A percentile compares a stretch with the other conserved stretches of the same genome.
phyloP scores from a whole-genome alignment of 495 filamentous ascomycete genomes.

The Xylaria castorea region DNA sequence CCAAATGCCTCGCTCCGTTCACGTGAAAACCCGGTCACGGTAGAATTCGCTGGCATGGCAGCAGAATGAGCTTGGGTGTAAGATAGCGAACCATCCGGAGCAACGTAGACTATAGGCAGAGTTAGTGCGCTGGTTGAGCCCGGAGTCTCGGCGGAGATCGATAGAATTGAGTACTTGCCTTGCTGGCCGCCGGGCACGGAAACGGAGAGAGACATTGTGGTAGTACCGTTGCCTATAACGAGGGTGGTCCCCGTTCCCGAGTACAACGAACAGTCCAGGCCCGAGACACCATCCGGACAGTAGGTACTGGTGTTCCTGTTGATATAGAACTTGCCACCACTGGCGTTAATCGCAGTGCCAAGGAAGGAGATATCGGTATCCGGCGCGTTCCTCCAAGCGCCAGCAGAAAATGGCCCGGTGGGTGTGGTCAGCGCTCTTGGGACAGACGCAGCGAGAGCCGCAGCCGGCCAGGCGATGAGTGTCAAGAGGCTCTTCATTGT shows the following conservation, averaged over 20 bases:
- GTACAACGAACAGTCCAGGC: slow-evolving; percentile 34
- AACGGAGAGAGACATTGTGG: slow-evolving; percentile 33
- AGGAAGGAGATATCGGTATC: slow-evolving; percentile 23
- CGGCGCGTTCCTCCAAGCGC: slow-evolving; percentile 31
- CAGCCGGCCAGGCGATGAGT: slow-evolving; percentile 21
- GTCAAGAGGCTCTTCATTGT: slow-evolving; percentile 29
- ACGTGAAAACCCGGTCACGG: slow-evolving; percentile 31
- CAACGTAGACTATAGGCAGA: slow-evolving; percentile 33
- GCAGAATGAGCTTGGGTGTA: slow-evolving; percentile 35
- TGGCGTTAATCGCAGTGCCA: slow-evolving; percentile 35
- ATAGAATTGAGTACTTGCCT: slow-evolving; percentile 25
- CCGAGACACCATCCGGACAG: slow-evolving; percentile 31
- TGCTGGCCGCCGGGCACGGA: slow-evolving; percentile 40
- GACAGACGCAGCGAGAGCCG: slow-evolving; percentile 27
- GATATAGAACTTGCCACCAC: slow-evolving; percentile 39
- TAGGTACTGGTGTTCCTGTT: slow-evolving; percentile 34
- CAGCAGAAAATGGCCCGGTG: slow-evolving; percentile 31
- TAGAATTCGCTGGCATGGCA: slow-evolving; percentile 29
- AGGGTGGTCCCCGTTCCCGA: slow-evolving; percentile 35
- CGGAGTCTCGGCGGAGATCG: background rate
- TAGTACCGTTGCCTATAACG: slow-evolving; percentile 27
- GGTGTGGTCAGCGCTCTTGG: slow-evolving; percentile 16
- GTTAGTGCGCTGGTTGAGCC: background rate
- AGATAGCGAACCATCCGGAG: slow-evolving; percentile 34
- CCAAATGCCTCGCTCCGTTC: slow-evolving; percentile 29